Percentiles rank a stretch among this genome's conserved stretches.
Conservation (phyloP, 805 yeast species). For the Danielia oregonensis region DNA sequence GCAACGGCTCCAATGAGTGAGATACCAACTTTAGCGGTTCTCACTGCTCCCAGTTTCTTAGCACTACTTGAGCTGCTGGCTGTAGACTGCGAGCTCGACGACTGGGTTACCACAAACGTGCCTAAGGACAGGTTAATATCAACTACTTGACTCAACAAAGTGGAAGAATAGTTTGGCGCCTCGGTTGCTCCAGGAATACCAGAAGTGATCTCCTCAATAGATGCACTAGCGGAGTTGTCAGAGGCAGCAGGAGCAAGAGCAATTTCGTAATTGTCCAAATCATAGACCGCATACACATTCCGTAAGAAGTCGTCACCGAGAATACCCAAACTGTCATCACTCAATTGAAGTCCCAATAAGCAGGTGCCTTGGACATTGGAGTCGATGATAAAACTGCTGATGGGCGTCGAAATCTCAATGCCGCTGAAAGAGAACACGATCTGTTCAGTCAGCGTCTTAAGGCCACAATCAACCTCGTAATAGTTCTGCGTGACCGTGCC, state of each 20-base stretch:
- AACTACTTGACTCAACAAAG: conserved; percentile 20
- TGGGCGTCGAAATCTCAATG: conserved; percentile 48
- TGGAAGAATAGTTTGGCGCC: conserved; percentile 45
- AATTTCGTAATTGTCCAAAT: conserved; percentile 53
- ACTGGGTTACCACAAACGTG: no score
- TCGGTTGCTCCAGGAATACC: conserved; percentile 49
- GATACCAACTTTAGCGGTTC: no score
- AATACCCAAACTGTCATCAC: no score
- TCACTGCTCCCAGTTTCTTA: no score
- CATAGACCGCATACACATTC: conserved; percentile 61
- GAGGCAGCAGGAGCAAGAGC: conserved; percentile 53
- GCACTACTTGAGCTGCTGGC: no score
- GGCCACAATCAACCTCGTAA: background rate
- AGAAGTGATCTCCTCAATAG: conserved; percentile 44
- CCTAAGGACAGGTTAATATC: no score
- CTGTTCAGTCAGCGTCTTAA: background rate
- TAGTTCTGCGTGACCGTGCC: background rate
- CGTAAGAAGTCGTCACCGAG: conserved; percentile 70
- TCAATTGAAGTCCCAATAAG: conserved; percentile 1
- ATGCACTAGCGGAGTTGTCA: conserved; percentile 23
- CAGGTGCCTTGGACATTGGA: conserved; percentile 7
- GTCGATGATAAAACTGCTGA: conserved; percentile 21
- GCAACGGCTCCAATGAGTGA: no score
- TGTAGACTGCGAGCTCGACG: no score
- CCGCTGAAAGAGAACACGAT: conserved; percentile 54